phyloP scores from a whole-genome alignment of 2,329 filamentous ascomycete genomes.

The Claviceps sorghi region DNA sequence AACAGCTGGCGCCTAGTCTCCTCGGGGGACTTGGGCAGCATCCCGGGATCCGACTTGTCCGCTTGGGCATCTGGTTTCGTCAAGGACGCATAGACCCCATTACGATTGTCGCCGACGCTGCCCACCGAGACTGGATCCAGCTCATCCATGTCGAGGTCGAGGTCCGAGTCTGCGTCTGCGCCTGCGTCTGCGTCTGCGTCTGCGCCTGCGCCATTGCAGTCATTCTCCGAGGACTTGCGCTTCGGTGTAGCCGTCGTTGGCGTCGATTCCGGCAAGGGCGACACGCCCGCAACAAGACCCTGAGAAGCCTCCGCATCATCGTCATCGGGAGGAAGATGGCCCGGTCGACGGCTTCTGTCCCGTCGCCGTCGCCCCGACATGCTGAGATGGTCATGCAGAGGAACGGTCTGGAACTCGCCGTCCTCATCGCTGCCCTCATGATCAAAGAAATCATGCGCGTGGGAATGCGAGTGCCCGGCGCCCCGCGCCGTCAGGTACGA shows the following conservation, averaged over 20 bases:
- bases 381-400: slow-evolving; percentile 12
- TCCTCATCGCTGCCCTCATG: slow-evolving; percentile 30
- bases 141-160: slow-evolving; percentile 47
- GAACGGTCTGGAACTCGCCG: slow-evolving; percentile 14
- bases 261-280: slow-evolving; percentile 41
- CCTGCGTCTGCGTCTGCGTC: slow-evolving; percentile 40
- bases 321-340: slow-evolving; percentile 36
- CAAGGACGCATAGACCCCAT: slow-evolving; percentile 18
- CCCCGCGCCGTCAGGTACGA: slow-evolving; percentile 70
- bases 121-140: slow-evolving; percentile 30
- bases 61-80: slow-evolving; percentile 10
- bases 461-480: slow-evolving; percentile 46
- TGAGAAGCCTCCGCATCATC: slow-evolving; percentile 36
- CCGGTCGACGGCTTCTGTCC: slow-evolving; percentile 25
- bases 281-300: slow-evolving; percentile 43
- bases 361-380: slow-evolving; percentile 27
- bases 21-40: slow-evolving; percentile 27
- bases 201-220: slow-evolving; percentile 31
- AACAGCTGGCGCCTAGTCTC: slow-evolving; percentile 53
- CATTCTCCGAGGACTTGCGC: slow-evolving; percentile 17
- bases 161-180: slow-evolving; percentile 32
- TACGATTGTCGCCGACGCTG: slow-evolving; percentile 9
- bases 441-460: slow-evolving; percentile 34
- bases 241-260: slow-evolving; percentile 18
- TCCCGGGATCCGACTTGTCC: slow-evolving; percentile 9